Evolutionary conservation across 1,139 yeast genomes (phyloP).

Genomic region (Hyphopichia wangnamkhiaoensis): DNA sequence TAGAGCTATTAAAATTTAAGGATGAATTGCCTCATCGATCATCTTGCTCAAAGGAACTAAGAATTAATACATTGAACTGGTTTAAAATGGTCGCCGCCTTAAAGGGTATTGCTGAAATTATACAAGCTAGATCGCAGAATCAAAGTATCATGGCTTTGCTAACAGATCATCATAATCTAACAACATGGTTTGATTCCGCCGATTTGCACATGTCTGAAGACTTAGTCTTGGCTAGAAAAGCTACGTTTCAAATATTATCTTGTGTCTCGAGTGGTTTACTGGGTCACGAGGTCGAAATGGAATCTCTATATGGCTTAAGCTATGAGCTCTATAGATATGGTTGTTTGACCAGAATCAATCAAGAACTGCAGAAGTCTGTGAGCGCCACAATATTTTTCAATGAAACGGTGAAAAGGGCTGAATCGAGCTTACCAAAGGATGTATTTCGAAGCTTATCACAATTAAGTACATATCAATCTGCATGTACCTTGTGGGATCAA

Average conservation of each 20-base stretch:
- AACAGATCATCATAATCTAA: conserved; percentile 12
- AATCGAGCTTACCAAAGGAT: neutral
- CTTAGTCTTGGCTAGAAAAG: conserved; percentile 41
- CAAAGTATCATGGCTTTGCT: conserved; percentile 6
- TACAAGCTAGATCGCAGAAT: conserved; percentile 4
- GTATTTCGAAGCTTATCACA: neutral
- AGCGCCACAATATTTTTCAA: conserved; percentile 51
- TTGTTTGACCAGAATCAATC: conserved; percentile 32
- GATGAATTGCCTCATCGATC: conserved; percentile 8
- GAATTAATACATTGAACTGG: conserved; percentile 23
- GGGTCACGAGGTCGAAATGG: conserved; percentile 6
- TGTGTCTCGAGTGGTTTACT: conserved; percentile 6
- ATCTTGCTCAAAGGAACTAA: conserved; percentile 17
- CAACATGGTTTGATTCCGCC: conserved; percentile 40
- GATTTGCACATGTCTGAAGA: conserved; percentile 42
- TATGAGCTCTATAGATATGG: conserved; percentile 47
- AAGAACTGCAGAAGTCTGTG: conserved; percentile 48
- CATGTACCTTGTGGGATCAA: conserved; percentile 60
- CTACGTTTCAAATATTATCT: conserved; percentile 29
- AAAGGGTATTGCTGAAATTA: conserved; percentile 22
- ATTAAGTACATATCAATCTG: conserved; percentile 42
- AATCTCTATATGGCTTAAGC: conserved; percentile 27
- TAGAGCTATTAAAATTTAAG: conserved; percentile 18
- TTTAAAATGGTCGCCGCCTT: conserved; percentile 39
- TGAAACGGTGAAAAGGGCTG: conserved; percentile 23